Percentiles rank a stretch among this genome's conserved stretches.
phyloP scores from a whole-genome alignment of 2,329 filamentous ascomycete genomes.

The Fusarium cyanostomum region DNA sequence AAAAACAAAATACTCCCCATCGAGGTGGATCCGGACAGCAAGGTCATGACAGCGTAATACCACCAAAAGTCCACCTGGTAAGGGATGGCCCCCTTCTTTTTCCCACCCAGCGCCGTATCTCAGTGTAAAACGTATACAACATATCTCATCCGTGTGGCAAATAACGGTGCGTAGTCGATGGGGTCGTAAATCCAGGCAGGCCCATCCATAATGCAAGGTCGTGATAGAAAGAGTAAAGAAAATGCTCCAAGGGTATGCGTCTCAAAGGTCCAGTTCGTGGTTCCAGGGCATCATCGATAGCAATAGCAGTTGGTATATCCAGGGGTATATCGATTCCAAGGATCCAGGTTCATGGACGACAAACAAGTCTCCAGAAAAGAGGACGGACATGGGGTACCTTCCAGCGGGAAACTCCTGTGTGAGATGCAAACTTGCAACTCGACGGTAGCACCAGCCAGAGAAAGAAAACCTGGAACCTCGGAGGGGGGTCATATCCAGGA shows the following conservation, averaged over 20 bases:
- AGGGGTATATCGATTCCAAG: slow-evolving; percentile 38
- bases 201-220: slow-evolving; percentile 43
- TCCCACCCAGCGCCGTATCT: slow-evolving; percentile 45
- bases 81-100: slow-evolving; percentile 41
- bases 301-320: slow-evolving; percentile 40
- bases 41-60: slow-evolving; percentile 40
- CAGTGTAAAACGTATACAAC: slow-evolving; percentile 47
- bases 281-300: slow-evolving; percentile 39
- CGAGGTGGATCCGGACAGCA: slow-evolving; percentile 49
- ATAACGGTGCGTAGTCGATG: slow-evolving; percentile 40
- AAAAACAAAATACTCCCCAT: slow-evolving; percentile 44
- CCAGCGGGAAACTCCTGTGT: slow-evolving; percentile 36
- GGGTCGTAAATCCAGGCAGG: slow-evolving; percentile 40
- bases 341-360: slow-evolving; percentile 33
- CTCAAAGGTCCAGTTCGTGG: slow-evolving; percentile 33
- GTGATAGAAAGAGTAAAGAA: slow-evolving; percentile 37
- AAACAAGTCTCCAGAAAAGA: slow-evolving; percentile 33
- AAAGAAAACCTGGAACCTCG: slow-evolving; percentile 37
- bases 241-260: slow-evolving; percentile 36
- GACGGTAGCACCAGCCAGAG: slow-evolving; percentile 36
- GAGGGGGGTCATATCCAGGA: slow-evolving; percentile 38
- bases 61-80: slow-evolving; percentile 39
- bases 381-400: slow-evolving; percentile 35
- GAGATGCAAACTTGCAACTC: slow-evolving; percentile 47
- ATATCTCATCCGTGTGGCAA: slow-evolving; percentile 47